A percentile compares a stretch with the other conserved stretches of the same genome.
These are phyloP conservation scores for Cladosporium sp. DNA, from an alignment of 2,329 filamentous ascomycete species.

Conservation along the genomic window DNA sequence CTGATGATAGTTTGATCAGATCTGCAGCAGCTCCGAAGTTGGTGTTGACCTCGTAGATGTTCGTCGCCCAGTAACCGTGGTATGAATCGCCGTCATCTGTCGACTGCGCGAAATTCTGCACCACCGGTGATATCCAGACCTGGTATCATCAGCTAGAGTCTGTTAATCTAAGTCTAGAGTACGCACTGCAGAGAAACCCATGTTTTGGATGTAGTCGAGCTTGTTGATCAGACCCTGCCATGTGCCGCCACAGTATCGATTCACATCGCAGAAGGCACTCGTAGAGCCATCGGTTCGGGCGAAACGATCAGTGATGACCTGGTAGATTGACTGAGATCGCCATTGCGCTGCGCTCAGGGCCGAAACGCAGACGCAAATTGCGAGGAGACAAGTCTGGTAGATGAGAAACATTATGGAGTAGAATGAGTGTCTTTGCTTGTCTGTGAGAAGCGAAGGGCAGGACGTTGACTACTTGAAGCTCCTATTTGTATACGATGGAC, in stretches of 20 bases:
- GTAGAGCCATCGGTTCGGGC: constrained; percentile 43
- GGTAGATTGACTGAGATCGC: constrained; percentile 45
- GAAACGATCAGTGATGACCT: constrained; percentile 52
- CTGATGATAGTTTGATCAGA: constrained; percentile 34
- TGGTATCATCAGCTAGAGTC: neutral
- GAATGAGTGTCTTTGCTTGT: neutral
- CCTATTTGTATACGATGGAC: constrained; percentile 1
- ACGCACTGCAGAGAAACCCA: constrained; percentile 32
- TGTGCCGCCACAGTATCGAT: constrained; percentile 32
- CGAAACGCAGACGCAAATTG: constrained; percentile 1
- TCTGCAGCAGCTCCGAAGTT: constrained; percentile 40
- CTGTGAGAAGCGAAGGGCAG: neutral
- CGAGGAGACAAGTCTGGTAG: neutral
- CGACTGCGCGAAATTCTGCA: constrained; percentile 19
- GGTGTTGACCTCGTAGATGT: constrained; percentile 38
- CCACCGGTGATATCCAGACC: constrained; percentile 32
- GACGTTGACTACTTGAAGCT: neutral
- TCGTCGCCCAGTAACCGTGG: constrained; percentile 39
- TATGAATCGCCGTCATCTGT: constrained; percentile 31
- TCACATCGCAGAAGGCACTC: constrained; percentile 38
- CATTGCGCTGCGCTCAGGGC: constrained; percentile 30
- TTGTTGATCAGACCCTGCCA: constrained; percentile 33
- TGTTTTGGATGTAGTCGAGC: constrained; percentile 38
- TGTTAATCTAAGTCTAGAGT: neutral
- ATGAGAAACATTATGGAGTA: neutral